Evolutionary conservation across 2,329 filamentous ascomycete species (phyloP), one percentile per base, ranked within the genome.

Genomic region (Botryotinia narcissicola): DNA sequence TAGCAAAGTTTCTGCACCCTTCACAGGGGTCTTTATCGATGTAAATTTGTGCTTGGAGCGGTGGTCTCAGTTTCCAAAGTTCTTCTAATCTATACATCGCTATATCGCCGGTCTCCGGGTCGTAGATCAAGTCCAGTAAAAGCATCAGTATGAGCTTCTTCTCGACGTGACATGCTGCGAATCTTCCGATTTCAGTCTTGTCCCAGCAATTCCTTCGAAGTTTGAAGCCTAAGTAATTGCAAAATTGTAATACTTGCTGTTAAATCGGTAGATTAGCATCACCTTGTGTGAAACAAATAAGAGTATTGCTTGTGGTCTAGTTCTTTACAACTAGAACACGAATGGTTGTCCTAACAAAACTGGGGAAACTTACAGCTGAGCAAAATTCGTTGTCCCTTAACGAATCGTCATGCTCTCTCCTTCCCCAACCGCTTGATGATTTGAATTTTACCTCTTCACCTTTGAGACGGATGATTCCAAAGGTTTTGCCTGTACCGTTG

Each of bases 81-180:
- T 72, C 70, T 7, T 66, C 25, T 1, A 72, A 32, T 40, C 48
- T 57, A 37, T 32, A 35, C 61, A 54, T 64, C 18, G 61, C 60
- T 22, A 72, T 54, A 20, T 64, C 59, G 25, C 61, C 61, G 29
- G 59, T 68, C 25, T 69, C 35, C 7, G 40, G 18, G 29, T 72
- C 70, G 32, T 66, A 67, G 16, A 72, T 66, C 14, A 42, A 12
- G 20, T 67, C 44, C 37, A 44, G 46, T 29, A 67, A 32, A 3
- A 66, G 46, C 42, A 42, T 64, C 18, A 72, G 42, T 25, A 66
- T 66, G 25, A 72, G 70, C 61, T 72, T 64, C 25, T 72, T 72
- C 48, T 72, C 61, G 16, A 72, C 70, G 9, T 72, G 70, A 12
- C 70, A 72, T 25, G 70, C 70, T 32, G 61, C 61, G n/a, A 42